Evolutionary conservation across 2,329 filamentous ascomycete genomes (phyloP), one percentile per base, ranked within the genome.

Genomic region (Trichoderma sp.): DNA sequence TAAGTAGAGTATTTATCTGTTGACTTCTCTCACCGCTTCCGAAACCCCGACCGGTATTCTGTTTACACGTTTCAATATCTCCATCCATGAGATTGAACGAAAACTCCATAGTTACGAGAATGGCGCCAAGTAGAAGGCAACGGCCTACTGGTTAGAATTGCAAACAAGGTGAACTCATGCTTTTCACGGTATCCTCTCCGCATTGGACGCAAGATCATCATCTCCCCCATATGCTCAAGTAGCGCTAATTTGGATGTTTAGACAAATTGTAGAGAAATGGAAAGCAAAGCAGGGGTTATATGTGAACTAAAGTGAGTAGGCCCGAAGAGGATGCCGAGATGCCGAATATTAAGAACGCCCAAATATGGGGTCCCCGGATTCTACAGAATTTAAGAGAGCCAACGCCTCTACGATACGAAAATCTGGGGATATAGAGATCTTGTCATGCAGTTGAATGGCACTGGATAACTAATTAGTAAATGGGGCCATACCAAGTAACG

Each of bases 281-380:
- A 24, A 53, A 3, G 26, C 3, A 57, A 51, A 47, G 18, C 61
- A 64, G 36, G 61, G 61, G 14, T 47, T 15, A 32, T 60, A 32
- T 21, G 26, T 32, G 15, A 43, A 30, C 61, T 65, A 56, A 67
- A 32, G 28, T n/a, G 18, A 67, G 56, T 67, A 67, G 64, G 64
- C 14, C 64, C 64, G 64, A 67, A 67, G 47, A 57, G 9, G 51
- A 36, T 67, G 64, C 47, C 64, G 64, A 57, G 51, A 18, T 57
- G 28, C 64, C 47, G 64, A 67, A 5, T 67, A 32, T 24, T 21
- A 32, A 26, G 30, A 57, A n/a, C 30, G n/a, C 30, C n/a, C 21
- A 28, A 26, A 18, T 28, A 66, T 66, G 64, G 64, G 64, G 47
- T 57, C 64, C 64, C 64, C 64, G n/a, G 64, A 66, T 28, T 67